Evolutionary conservation across 1,284 basidiomycete genomes (phyloP), one percentile per base, ranked within the genome.

Genomic region (Irpex sp.): DNA sequence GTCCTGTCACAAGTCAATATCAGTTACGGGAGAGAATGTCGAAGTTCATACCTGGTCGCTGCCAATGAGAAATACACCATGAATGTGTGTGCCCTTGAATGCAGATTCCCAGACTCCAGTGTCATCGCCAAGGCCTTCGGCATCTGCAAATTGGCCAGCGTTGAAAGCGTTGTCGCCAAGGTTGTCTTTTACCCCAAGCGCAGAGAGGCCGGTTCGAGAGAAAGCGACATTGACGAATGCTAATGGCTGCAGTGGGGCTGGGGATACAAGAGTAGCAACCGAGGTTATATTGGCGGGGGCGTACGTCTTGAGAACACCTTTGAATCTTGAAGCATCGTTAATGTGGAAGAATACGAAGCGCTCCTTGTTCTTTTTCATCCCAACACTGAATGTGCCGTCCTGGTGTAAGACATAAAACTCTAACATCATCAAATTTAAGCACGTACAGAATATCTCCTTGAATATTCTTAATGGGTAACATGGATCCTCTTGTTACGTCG

Each of bases 361-460:
- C 31, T 64, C 63, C 31, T 55, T 48, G 60, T 61, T 56, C 38
- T 64, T 64, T 59, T 64, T 64, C 63, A 64, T 64, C 6, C 63
- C 63, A 38, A 64, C 57, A 6, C 63, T 64, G n/a, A 6, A 60
- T 44, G 55, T 17, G 11, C 5, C 13, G 49, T 51, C 8, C 40
- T 51, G 11, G 11, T 15, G 49, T 51, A 9, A 51, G 49, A n/a
- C 49, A 51, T 51, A 8, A 19, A 51, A 11, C 15, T 44, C 11
- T 9, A 44, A 44, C 40, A 44, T 44, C 8, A 9, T 11, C 40
- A 11, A 44, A 44, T 44, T 11, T 44, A 11, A 44, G 26, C 40
- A 54, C 51, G 5, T 54, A 54, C 51, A 54, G 26, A 19, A 54
- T 54, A 54, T 54, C 51, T 19, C 51, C 17, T 54, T 54, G 51